phyloP scores from a whole-genome alignment of 805 yeast species.

The Sugiyamaella valdiviana region DNA sequence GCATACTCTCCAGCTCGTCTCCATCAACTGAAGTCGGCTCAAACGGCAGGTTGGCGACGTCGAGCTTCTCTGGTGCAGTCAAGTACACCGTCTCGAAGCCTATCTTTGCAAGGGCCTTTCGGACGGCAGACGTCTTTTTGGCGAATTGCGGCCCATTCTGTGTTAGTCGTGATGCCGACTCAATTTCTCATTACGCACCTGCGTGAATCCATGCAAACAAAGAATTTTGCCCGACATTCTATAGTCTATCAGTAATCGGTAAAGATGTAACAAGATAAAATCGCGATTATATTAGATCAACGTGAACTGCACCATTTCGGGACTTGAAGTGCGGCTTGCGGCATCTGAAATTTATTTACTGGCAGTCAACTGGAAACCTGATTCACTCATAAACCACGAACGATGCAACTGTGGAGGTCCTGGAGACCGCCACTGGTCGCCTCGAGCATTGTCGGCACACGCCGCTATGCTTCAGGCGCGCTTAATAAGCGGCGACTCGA shows the following conservation, averaged over 20 bases:
- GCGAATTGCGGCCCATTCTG: conserved; percentile 81
- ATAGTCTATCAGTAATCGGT: background rate
- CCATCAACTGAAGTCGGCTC: conserved; percentile 47
- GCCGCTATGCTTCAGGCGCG: background rate
- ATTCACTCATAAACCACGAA: too few relatives aligned
- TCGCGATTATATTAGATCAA: too few relatives aligned
- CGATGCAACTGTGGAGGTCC: too few relatives aligned
- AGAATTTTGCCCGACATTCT: conserved; percentile 36
- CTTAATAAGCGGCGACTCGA: background rate
- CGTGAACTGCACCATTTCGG: too few relatives aligned
- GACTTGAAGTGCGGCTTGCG: too few relatives aligned
- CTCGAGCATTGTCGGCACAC: background rate
- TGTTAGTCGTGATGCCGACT: background rate
- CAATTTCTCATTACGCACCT: conserved; percentile 16
- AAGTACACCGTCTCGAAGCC: conserved; percentile 69
- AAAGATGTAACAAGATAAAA: too few relatives aligned
- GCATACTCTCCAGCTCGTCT: conserved; percentile 40
- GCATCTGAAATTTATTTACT: too few relatives aligned
- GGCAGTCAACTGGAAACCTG: too few relatives aligned
- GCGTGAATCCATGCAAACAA: conserved; percentile 81
- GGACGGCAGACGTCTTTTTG: conserved; percentile 80
- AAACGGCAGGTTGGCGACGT: conserved; percentile 69
- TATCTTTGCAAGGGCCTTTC: conserved; percentile 63
- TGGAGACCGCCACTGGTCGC: background rate
- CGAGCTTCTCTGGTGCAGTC: conserved; percentile 67